Evolutionary conservation across 2,329 filamentous ascomycete species (phyloP).

Genomic region (Neonectria hederae): DNA sequence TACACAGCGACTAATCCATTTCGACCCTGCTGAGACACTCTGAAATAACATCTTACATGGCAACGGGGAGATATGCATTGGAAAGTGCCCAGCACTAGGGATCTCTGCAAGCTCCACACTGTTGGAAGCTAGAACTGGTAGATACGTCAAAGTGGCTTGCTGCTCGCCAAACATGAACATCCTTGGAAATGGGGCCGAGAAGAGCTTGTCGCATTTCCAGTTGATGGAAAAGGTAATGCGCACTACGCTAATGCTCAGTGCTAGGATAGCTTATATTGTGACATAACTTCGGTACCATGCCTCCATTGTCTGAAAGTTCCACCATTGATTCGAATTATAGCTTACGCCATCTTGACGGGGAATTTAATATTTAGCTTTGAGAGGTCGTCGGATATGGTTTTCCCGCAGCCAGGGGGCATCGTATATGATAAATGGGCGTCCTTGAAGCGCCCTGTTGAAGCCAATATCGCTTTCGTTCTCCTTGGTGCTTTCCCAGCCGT

Average conservation of each 20-base stretch:
- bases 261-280: too few species aligned
- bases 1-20: background rate
- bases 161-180: constrained; percentile 37
- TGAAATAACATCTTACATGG: constrained; percentile 47
- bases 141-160: constrained; percentile 25
- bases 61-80: constrained; percentile 38
- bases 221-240: too few species aligned
- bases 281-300: constrained; percentile 29
- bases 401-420: constrained; percentile 40
- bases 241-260: too few species aligned
- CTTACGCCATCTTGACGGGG: constrained; percentile 29
- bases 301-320: constrained; percentile 30
- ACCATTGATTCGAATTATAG: constrained; percentile 41
- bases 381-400: constrained; percentile 26
- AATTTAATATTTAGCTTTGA: constrained; percentile 31
- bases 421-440: constrained; percentile 34
- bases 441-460: constrained; percentile 26
- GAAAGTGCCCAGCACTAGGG: constrained; percentile 36
- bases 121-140: constrained; percentile 14
- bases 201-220: too few species aligned
- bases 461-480: constrained; percentile 40
- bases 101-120: constrained; percentile 38
- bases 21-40: background rate
- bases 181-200: constrained; percentile 21
- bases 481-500: constrained; percentile 41